phyloP scores from a whole-genome alignment of 345 rosid genomes.

The Salix brachista region DNA sequence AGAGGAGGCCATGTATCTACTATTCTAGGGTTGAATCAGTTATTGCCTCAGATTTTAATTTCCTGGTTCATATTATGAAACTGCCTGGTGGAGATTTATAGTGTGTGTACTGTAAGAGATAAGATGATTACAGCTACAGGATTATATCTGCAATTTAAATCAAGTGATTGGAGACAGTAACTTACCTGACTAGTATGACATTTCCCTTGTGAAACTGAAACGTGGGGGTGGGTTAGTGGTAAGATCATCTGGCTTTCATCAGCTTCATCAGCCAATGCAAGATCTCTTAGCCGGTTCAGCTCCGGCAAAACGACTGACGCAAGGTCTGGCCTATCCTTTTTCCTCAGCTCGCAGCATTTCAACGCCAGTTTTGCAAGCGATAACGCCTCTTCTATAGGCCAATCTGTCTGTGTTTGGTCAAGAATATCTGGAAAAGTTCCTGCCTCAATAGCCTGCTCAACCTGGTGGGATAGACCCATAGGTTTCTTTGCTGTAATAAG shows the following conservation, averaged over 20 bases:
- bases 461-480: conserved; percentile 57
- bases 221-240: not conserved
- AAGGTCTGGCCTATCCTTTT: conserved; percentile 76
- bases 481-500: conserved; percentile 66
- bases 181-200: conserved; percentile 30
- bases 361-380: conserved; percentile 62
- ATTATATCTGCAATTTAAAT: too few relatives aligned
- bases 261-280: conserved; percentile 30
- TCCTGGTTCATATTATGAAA: too few relatives aligned
- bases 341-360: conserved; percentile 72
- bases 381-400: conserved; percentile 67
- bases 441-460: conserved; percentile 56
- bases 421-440: conserved; percentile 48
- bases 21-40: too few relatives aligned
- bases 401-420: conserved; percentile 61
- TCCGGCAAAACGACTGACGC: conserved; percentile 55
- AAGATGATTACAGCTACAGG: too few relatives aligned
- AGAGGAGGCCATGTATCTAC: too few relatives aligned
- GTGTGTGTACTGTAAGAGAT: too few relatives aligned
- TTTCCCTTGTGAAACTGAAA: conserved; percentile 7
- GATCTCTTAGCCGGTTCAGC: conserved; percentile 47
- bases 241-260: not conserved
- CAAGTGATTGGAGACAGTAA: not conserved
- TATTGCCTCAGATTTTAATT: too few relatives aligned
- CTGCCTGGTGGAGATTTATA: too few relatives aligned